Percentiles rank a stretch among this genome's conserved stretches.
These are phyloP conservation scores for Hanseniaspora meyeri DNA, from an alignment of 805 yeast species.

Conservation along the genomic window DNA sequence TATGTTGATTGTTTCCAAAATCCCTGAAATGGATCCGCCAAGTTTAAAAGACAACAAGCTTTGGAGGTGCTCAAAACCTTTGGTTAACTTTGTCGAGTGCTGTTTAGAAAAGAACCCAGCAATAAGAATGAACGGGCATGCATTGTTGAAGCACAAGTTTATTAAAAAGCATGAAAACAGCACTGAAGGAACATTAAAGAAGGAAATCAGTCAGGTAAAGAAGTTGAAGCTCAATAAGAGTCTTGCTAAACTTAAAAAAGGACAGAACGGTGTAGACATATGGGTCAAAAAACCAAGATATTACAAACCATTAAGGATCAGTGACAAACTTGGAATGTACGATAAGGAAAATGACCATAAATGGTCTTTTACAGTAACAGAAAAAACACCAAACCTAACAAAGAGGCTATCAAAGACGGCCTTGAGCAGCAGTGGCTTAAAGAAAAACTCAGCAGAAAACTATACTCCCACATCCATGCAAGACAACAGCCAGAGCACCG, in stretches of 20 bases:
- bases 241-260: slow-evolving; percentile 11
- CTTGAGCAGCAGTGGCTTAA: neutral
- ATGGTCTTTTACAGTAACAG: neutral
- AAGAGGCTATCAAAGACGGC: neutral
- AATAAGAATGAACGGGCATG: slow-evolving; percentile 48
- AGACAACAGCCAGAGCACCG: neutral
- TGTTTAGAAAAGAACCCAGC: slow-evolving; percentile 60
- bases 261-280: neutral
- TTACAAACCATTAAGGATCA: neutral
- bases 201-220: slow-evolving; percentile 31
- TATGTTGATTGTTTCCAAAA: slow-evolving; percentile 57
- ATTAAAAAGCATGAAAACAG: slow-evolving; percentile 29
- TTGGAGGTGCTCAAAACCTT: slow-evolving; percentile 13
- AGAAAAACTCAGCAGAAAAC: slow-evolving; percentile 7
- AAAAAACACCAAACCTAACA: slow-evolving; percentile 10
- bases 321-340: neutral
- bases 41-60: slow-evolving; percentile 21
- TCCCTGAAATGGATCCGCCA: slow-evolving; percentile 59
- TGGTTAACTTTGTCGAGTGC: slow-evolving; percentile 44
- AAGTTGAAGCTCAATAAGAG: slow-evolving; percentile 20
- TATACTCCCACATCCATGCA: slow-evolving; percentile 8
- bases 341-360: neutral
- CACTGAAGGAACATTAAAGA: slow-evolving; percentile 27
- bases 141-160: slow-evolving; percentile 44
- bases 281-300: slow-evolving; percentile 9